Percentiles rank a stretch among this genome's conserved stretches.
phyloP scores from a whole-genome alignment of 805 yeast genomes.

The Candida xiaguanensis region DNA sequence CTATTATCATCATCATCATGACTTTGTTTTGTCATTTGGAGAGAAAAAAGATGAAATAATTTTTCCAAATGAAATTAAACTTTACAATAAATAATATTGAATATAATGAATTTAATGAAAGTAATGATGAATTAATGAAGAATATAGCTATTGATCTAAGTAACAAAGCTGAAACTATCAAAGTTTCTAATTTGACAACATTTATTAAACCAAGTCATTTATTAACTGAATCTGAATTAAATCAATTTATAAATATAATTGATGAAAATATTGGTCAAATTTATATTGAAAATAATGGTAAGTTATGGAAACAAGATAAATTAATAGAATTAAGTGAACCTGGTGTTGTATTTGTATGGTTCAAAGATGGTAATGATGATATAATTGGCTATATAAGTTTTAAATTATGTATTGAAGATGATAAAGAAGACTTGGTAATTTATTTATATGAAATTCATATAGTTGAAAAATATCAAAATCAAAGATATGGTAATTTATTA shows the following conservation, averaged over 20 bases:
- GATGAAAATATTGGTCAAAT: conserved; percentile 24
- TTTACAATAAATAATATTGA: conserved; percentile 5
- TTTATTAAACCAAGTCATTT: conserved; percentile 6
- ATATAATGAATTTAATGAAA: conserved; percentile 13
- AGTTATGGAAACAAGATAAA: conserved; percentile 41
- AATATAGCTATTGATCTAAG: conserved; percentile 11
- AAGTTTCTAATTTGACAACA: background rate
- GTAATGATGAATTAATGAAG: conserved; percentile 15
- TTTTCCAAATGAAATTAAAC: conserved; percentile 2
- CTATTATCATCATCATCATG: no score
- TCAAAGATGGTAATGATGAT: conserved; percentile 14
- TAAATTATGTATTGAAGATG: conserved; percentile 40
- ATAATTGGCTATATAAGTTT: conserved; percentile 46
- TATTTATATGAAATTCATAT: conserved; percentile 61
- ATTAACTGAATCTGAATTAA: conserved; percentile 3
- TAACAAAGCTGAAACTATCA: conserved; percentile 1
- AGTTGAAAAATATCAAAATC: conserved; percentile 26
- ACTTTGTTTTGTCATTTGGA: no score
- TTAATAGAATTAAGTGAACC: conserved; percentile 43
- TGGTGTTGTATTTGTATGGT: conserved; percentile 44
- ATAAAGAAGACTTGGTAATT: conserved; percentile 29
- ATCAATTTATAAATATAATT: conserved; percentile 19
- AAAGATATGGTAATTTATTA: conserved; percentile 37
- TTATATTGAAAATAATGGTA: conserved; percentile 29
- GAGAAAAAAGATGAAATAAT: background rate